phyloP scores from a whole-genome alignment of 2,329 filamentous ascomycete genomes.

The Aspergillus thermomutatus region DNA sequence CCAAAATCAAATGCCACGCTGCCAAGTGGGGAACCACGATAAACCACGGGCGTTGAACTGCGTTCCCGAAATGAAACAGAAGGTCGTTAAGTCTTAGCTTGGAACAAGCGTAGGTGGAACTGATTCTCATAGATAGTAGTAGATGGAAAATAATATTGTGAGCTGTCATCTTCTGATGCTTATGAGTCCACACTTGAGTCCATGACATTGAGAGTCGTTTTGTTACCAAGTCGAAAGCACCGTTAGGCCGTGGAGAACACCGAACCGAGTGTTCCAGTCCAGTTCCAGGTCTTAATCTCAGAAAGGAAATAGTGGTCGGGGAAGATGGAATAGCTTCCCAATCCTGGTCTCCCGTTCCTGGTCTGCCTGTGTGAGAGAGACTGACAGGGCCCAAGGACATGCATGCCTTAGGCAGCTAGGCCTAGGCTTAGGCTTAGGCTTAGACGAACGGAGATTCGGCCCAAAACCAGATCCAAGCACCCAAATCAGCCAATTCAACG shows the following conservation, averaged over 20 bases:
- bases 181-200: no score
- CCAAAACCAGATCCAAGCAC: neutral
- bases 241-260: constrained; percentile 5
- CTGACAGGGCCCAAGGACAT: neutral
- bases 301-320: constrained; percentile 4
- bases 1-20: neutral
- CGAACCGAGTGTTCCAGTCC: neutral
- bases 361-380: no score
- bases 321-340: constrained; percentile 4
- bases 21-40: constrained; percentile 18
- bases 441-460: neutral
- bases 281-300: neutral
- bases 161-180: neutral
- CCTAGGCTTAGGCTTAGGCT: neutral
- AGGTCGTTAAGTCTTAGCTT: constrained; percentile 16
- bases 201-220: no score
- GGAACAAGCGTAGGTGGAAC: constrained; percentile 13
- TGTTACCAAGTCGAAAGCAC: neutral
- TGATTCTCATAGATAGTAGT: no score
- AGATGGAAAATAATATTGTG: no score
- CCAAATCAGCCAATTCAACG: neutral
- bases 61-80: constrained; percentile 21
- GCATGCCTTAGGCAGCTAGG: neutral
- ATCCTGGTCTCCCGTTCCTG: constrained; percentile 6
- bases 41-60: constrained; percentile 19